Base-by-base conservation (phyloP, 1,284 basidiomycete genomes). In the Papiliotrema laurentii region DNA sequence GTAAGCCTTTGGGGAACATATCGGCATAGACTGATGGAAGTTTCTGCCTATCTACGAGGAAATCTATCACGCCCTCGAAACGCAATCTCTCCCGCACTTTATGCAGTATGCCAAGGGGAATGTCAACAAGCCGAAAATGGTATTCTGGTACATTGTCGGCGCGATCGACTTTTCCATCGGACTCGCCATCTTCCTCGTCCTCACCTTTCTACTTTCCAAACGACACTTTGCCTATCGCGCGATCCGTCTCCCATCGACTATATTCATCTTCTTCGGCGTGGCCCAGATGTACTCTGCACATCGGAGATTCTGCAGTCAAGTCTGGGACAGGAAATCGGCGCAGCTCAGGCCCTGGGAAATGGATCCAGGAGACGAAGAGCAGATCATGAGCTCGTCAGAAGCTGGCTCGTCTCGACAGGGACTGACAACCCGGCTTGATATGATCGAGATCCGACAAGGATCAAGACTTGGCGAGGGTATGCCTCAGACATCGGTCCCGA, bases 261-360 rank as follows among this genome's bases (percentile, higher is more conserved):
- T 64, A n/a, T 69, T 68, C 55, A 51, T 56, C 25, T 51, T 53
- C 7, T 65, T 66, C 39, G 64, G 63, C 2, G 39, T 50, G 3
- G 65, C 62, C 59, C 64, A 68, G 42, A 45, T 53, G 1, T 68
- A 68, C 40, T 69, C 66, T 10, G 66, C 67, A 6, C 58, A 51
- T 25, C 51, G 63, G 31, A 64, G 66, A 2, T 69, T 69, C 55
- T 68, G 67, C 43, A 47, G 50, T 26, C 66, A 68, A 36, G 59
- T 68, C 1, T 69, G 67, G 67, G 61, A 59, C 2, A 40, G 67
- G 35, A 47, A 48, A 4, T 45, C 47, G 31, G 50, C 61, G 26
- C 67, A 69, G 43, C 45, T 68, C 21, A 52, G 55, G 34, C 66
- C 66, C 1, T 69, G 67, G 66, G 66, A 69, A 39, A 49, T 65